phyloP scores from a whole-genome alignment of 2,329 filamentous ascomycete species.

The Chaetothyriales sp. region DNA sequence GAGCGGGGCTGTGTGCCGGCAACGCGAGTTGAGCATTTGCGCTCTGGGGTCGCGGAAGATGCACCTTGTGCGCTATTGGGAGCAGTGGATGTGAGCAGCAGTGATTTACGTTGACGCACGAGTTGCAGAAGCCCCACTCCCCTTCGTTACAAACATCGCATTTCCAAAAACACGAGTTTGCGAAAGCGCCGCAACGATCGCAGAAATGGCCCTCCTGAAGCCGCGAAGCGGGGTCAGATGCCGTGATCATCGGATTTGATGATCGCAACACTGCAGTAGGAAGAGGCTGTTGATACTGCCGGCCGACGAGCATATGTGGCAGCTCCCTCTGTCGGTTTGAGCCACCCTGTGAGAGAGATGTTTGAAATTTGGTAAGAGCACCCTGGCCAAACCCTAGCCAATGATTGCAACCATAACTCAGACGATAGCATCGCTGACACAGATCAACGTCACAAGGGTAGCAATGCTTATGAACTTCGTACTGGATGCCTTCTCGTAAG shows the following conservation, averaged over 20 bases:
- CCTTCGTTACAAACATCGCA: conserved; percentile 79
- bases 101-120: conserved; percentile 68
- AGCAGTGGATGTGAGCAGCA: conserved; percentile 72
- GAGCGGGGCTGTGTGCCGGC: conserved; percentile 1
- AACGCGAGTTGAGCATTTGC: not conserved
- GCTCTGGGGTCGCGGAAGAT: not conserved
- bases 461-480: conserved; percentile 78
- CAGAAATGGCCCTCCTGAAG: conserved; percentile 77
- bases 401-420: conserved; percentile 61
- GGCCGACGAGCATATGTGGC: conserved; percentile 40
- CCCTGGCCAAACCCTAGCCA: conserved; percentile 79
- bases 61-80: conserved; percentile 50
- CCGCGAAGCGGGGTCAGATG: conserved; percentile 46
- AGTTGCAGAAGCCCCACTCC: conserved; percentile 87
- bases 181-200: conserved; percentile 55
- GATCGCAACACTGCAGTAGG: conserved; percentile 2
- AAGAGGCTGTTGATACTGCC: conserved; percentile 28
- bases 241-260: conserved; percentile 1
- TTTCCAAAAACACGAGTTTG: conserved; percentile 80
- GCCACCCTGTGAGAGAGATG: conserved; percentile 29
- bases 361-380: conserved; percentile 55
- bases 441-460: conserved; percentile 56
- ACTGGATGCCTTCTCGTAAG: conserved; percentile 58
- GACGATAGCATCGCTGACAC: conserved; percentile 67
- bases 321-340: conserved; percentile 32